Base-by-base conservation (phyloP, 805 yeast species). In the Tetrapisispora nanseiensis region DNA sequence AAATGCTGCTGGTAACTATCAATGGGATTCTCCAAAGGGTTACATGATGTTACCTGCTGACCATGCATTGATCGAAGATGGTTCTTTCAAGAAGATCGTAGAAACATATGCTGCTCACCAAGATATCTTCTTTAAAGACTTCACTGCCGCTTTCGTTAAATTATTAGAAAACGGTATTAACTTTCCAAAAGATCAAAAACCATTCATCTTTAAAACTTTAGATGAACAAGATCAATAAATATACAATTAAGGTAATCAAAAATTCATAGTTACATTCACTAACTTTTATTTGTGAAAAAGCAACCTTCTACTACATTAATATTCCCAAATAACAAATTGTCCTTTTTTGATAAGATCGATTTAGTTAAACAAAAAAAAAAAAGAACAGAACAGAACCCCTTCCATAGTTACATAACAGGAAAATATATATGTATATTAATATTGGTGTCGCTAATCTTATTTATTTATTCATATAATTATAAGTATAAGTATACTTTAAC, bases 11-110 rank as follows among this genome's bases (percentile, higher is more conserved):
- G 82, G 82, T 41, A 76, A 75, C 56, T 69, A 68, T 47, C 86
- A 75, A 69, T 82, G 71, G 62, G 76, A 72, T 50, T 82, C 79
- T 56, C 70, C 73, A 46, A 75, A 70, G 48, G 76, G 77, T 33
- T 72, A 83, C 50, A 86, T 86, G 95, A 86, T 86, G 95, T 65
- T 86, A 41, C 86, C 85, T 23, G 78, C 94, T 11, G 95, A 86
- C 57, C 71, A 78, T 71, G 78, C 85, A 13, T 65, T 83, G 35
- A 56, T 75, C n/a, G 65, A 74, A 51, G 89, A 82, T 61, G 71
- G 76, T 4, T 66, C 62, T 38, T 85, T 79, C 60, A 63, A 65
- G 46, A 62, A 65, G 42, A 77, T 80, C 74, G 89, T 81, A 13
- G 72, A 78, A 51, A 63, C 65, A 43, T 86, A 79, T 62, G 89